Percentiles rank a stretch among this genome's conserved stretches.
Evolutionary conservation across 139 green algal genomes (phyloP).

Genomic region (Chlamydomonas asymmetrica): DNA sequence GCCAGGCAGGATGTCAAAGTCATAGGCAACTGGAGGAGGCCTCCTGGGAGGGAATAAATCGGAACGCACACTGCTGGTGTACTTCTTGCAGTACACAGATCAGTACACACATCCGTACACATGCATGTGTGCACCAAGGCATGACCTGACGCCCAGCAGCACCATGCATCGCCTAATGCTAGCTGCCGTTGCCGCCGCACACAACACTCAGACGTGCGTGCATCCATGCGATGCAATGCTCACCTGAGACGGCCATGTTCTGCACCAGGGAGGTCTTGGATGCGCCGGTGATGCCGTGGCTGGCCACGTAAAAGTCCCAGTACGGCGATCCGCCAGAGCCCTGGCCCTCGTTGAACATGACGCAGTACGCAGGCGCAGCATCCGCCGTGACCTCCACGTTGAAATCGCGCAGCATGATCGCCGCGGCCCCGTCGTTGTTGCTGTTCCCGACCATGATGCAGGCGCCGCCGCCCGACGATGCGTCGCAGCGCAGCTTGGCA

Average conservation of each 20-base stretch:
- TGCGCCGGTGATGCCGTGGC: neutral
- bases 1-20: too few species aligned
- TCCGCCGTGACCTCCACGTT: conserved; percentile 20
- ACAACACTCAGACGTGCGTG: neutral
- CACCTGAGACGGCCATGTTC: neutral
- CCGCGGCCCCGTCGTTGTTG: conserved; percentile 2
- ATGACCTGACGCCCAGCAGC: too few species aligned
- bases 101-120: neutral
- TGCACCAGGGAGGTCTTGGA: neutral
- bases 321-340: conserved; percentile 10
- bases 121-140: neutral
- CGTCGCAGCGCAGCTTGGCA: neutral
- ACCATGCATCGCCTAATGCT: neutral
- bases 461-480: neutral
- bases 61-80: neutral
- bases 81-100: neutral
- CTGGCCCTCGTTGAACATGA: conserved; percentile 11
- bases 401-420: neutral
- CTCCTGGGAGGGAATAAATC: neutral
- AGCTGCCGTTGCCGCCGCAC: neutral
- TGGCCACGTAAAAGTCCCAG: conserved; percentile 12
- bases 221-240: too few species aligned
- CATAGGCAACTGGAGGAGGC: too few species aligned
- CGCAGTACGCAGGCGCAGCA: neutral
- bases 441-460: conserved; percentile 7